Evolutionary conservation across 2,329 filamentous ascomycete species (phyloP).

Genomic region (Lachnellula cervina): DNA sequence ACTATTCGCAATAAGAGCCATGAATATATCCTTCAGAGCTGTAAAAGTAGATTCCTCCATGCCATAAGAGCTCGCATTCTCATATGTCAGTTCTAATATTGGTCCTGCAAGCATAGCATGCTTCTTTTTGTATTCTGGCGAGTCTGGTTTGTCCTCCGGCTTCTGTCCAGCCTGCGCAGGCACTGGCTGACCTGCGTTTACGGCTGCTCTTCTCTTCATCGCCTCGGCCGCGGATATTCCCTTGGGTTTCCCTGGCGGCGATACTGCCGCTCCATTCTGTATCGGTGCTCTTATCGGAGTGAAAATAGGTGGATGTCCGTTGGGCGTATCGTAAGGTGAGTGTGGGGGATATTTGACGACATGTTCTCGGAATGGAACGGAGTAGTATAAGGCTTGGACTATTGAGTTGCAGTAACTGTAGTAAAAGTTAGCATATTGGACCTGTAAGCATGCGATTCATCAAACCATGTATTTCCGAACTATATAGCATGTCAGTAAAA

Average conservation of each 20-base stretch:
- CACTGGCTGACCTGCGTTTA: conserved; percentile 50
- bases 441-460: neutral
- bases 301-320: conserved; percentile 54
- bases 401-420: conserved; percentile 96
- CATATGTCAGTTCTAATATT: conserved; percentile 76
- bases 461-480: conserved; percentile 97
- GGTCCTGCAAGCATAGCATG: conserved; percentile 84
- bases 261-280: conserved; percentile 41
- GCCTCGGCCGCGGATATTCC: conserved; percentile 51
- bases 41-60: conserved; percentile 97
- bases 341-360: conserved; percentile 84
- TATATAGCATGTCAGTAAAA: conserved; percentile 38
- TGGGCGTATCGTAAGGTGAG: conserved; percentile 64
- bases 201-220: conserved; percentile 50
- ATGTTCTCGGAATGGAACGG: conserved; percentile 85
- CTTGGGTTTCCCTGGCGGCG: conserved; percentile 47
- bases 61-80: conserved; percentile 74
- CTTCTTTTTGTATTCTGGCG: conserved; percentile 97
- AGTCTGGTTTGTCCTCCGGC: conserved; percentile 89
- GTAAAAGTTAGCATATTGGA: conserved; percentile 27
- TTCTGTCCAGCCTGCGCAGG: conserved; percentile 47
- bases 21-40: conserved; percentile 91
- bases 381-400: conserved; percentile 94
- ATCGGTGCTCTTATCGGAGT: conserved; percentile 49
- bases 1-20: conserved; percentile 75